Evolutionary conservation across 495 filamentous ascomycete species (phyloP), one percentile per base, ranked within the genome.

Genomic region (Penicillium fimorum): DNA sequence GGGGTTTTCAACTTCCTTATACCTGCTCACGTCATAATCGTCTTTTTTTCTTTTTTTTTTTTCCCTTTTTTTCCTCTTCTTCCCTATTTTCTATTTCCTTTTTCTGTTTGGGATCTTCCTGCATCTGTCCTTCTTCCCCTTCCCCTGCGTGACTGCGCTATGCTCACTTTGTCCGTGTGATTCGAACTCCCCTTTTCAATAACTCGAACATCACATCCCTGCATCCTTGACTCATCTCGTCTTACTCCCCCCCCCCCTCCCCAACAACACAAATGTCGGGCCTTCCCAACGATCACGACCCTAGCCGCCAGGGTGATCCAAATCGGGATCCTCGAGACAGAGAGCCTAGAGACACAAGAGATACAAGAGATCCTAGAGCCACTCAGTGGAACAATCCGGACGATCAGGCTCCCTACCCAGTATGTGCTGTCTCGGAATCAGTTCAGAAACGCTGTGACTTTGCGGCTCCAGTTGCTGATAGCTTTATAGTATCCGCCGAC

Each of bases 301-400:
- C 52, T 33, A 47, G 2, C 45, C 33, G 33, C 57, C 64, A 60
- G 41, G 51, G 42, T 46, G 60, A 62, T 47, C 60, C 57, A 29
- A 66, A 57, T 22, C 60, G 56, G 49, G 61, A 54, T 54, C 43
- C 9, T 33, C 5, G 45, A 18, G 44, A 47, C 15, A 17, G 25
- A 27, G 61, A 54, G 47, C 52, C 8, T 32, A 7, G 45, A 18
- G 44, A 46, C 8, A n/a, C 44, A 7, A 46, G 44, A 46, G 44
- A 25, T 29, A 25, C 24, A n/a, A 5, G 35, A 37, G 35, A 37
- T 6, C 35, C 35, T 8, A 47, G 15, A 30, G 25, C n/a, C 45
- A 29, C 70, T 30, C 73, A 71, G 64, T 79, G 76, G 77, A 73
- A 75, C 58, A 70, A 64, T 67, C 75, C 74, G 67, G 75, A 76